Conservation (phyloP, 306 rosid species). For the Cucumis melo region DNA sequence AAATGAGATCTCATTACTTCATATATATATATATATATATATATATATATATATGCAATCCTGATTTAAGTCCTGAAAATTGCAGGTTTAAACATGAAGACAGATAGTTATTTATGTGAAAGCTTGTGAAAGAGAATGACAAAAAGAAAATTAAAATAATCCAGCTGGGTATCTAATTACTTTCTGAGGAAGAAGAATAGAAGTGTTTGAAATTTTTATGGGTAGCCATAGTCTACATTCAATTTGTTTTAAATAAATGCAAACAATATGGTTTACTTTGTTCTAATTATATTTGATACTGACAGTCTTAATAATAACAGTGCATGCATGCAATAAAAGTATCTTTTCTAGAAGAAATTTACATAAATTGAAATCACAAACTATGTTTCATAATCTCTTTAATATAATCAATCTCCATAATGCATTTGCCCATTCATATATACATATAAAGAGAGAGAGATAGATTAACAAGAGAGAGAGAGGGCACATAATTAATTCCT, state of each 20-base stretch:
- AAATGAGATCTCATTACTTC: not conserved
- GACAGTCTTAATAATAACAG: not conserved
- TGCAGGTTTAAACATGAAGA: not conserved
- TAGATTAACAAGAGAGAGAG: too few relatives aligned
- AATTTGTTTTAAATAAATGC: not conserved
- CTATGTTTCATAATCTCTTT: not conserved
- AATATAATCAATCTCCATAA: not conserved
- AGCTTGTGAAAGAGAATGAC: not conserved
- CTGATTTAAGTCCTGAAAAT: not conserved
- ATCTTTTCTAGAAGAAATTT: too few relatives aligned
- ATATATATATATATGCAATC: too few relatives aligned
- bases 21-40: not conserved
- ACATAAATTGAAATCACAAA: not conserved
- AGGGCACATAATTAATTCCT: too few relatives aligned
- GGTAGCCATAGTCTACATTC: not conserved
- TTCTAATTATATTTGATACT: not conserved
- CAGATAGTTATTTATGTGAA: not conserved
- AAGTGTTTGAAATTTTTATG: not conserved
- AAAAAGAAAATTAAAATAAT: not conserved
- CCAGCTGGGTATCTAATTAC: not conserved
- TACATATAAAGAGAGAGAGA: too few relatives aligned
- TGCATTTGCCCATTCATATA: too few relatives aligned
- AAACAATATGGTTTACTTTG: not conserved
- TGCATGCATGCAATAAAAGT: not conserved
- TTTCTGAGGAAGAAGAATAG: not conserved